Percentiles rank a stretch among this genome's conserved stretches.
phyloP scores from a whole-genome alignment of 2,329 filamentous ascomycete species.

The Alternaria consortialis region DNA sequence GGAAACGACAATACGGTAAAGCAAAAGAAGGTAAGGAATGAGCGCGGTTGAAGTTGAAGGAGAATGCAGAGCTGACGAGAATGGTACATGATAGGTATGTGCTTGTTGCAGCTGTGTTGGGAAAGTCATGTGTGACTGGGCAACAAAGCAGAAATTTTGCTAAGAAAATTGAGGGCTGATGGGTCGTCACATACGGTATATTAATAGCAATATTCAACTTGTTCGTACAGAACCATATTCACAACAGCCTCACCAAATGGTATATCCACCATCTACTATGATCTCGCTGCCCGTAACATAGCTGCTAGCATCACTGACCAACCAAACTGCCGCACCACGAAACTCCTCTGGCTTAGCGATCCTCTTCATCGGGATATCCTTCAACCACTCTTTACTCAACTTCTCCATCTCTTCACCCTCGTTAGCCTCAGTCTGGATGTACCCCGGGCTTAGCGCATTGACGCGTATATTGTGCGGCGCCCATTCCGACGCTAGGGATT shows the following conservation, averaged over 20 bases:
- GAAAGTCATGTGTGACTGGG: slow-evolving; percentile 41
- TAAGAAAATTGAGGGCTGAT: background rate
- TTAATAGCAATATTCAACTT: background rate
- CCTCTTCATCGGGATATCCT: slow-evolving; percentile 47
- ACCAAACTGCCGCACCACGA: slow-evolving; percentile 42
- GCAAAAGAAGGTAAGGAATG: slow-evolving; percentile 31
- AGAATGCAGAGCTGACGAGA: background rate
- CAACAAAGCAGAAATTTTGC: slow-evolving; percentile 32
- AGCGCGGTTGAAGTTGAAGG: background rate
- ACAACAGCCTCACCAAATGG: slow-evolving; percentile 40
- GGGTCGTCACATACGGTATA: background rate
- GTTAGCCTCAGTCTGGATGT: slow-evolving; percentile 83
- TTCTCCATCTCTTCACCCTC: slow-evolving; percentile 37
- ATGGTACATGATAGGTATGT: slow-evolving; percentile 31
- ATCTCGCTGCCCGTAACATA: slow-evolving; percentile 76
- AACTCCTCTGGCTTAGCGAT: slow-evolving; percentile 52
- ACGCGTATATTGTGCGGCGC: slow-evolving; percentile 79
- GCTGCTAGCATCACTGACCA: slow-evolving; percentile 28
- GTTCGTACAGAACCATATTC: background rate
- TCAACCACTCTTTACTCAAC: slow-evolving; percentile 43
- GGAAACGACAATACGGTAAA: slow-evolving; percentile 33
- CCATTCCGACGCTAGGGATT: slow-evolving; percentile 84
- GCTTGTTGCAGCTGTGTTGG: slow-evolving; percentile 45
- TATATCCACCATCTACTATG: slow-evolving; percentile 63
- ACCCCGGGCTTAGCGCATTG: slow-evolving; percentile 84